phyloP scores from a whole-genome alignment of 2,329 filamentous ascomycete genomes.

The Juglanconis oblonga region DNA sequence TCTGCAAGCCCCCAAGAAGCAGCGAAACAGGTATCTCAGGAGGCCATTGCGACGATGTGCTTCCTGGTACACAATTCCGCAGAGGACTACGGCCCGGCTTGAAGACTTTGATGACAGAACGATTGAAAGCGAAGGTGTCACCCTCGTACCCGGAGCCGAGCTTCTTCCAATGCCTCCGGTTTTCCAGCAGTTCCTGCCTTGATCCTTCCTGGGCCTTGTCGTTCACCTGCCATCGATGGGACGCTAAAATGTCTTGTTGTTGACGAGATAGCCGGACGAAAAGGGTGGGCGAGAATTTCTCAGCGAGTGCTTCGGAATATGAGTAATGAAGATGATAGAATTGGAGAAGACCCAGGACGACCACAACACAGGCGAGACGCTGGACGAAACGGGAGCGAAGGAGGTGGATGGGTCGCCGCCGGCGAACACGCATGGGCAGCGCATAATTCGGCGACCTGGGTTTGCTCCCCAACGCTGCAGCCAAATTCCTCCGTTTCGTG shows the following conservation, averaged over 20 bases:
- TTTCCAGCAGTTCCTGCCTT: conserved; percentile 17
- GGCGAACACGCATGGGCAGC: background rate
- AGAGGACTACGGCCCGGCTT: conserved; percentile 25
- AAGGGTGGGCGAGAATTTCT: conserved; percentile 6
- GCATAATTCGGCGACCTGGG: background rate
- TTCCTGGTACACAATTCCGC: conserved; percentile 28
- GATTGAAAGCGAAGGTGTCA: conserved; percentile 27
- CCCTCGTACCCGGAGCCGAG: conserved; percentile 30
- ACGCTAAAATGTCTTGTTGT: background rate
- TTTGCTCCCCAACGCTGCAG: too few species aligned
- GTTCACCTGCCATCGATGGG: background rate
- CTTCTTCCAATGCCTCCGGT: conserved; percentile 25
- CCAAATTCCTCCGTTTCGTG: too few species aligned
- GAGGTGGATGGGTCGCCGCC: background rate
- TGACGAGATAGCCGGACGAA: background rate
- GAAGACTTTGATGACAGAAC: conserved; percentile 30
- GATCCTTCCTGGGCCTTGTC: background rate
- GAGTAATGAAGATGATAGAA: conserved; percentile 3
- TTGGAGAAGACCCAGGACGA: background rate
- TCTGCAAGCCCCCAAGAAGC: conserved; percentile 25
- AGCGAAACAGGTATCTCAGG: conserved; percentile 30
- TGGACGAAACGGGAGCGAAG: conserved; percentile 4
- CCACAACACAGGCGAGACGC: background rate
- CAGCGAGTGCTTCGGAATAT: conserved; percentile 3
- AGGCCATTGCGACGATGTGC: conserved; percentile 25